Evolutionary conservation across 345 rosid genomes (phyloP), one percentile per base, ranked within the genome.

Genomic region (Viola odorata): DNA sequence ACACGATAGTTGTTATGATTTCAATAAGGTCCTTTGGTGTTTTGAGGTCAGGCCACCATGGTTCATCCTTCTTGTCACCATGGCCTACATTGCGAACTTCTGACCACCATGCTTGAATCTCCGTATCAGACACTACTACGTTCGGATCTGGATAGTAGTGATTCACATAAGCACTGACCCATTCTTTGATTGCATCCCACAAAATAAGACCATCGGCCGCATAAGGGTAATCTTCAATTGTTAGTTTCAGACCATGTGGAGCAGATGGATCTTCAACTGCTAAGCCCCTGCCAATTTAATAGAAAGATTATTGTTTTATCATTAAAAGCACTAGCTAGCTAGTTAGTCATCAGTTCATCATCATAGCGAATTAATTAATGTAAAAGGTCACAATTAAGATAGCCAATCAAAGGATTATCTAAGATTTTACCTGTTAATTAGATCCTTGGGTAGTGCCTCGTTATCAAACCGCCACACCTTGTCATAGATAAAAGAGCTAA

Each of bases 51-150:
- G 84, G 91, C 88, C 88, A 83, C 75, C 86, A 71, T 0, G 77
- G 61, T 57, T 75, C 71, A 16, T 81, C 81, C 49, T 79, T 81
- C 64, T 81, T 81, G 68, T 79, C 91, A 3, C 57, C 83, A 13
- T 83, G 91, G 37, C 86, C 91, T 0, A 75, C 78, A 0, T 72
- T 81, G 1, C 77, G 69, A 14, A 83, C 68, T 63, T 85, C 88
- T 0, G 56, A 57, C 86, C 86, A 85, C 84, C 85, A 85, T 9
- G 70, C 72, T 52, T 81, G 88, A 5, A 83, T 81, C 71, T 83
- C 91, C n/a, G 50, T 2, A 59, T 83, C 88, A 3, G 71, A 63
- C 0, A 45, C 16, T 1, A 85, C 65, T 2, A 53, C 40, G 37
- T 37, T 53, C 32, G 80, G 38, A 39, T 74, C 57, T 0, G 79